Percentiles rank a stretch among this genome's conserved stretches.
These are phyloP conservation scores for Astraeus odoratus DNA, from an alignment of 768 basidiomycete species.

Conservation along the genomic window DNA sequence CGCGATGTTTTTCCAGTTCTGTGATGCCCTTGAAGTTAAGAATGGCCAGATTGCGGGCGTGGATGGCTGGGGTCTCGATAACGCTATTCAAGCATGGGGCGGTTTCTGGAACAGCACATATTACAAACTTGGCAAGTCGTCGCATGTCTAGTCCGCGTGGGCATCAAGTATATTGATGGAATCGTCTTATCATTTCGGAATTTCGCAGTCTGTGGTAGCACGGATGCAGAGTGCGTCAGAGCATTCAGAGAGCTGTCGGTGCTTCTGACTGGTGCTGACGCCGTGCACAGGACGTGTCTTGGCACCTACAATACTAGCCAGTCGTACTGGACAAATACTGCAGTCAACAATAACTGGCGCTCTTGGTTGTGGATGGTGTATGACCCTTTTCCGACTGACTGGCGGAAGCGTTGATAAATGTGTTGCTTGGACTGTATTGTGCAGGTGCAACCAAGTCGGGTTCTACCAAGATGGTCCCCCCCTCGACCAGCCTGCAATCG, in stretches of 20 bases:
- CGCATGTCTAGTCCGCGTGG: too few relatives aligned
- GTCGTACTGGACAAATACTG: constrained; percentile 46
- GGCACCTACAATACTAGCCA: constrained; percentile 34
- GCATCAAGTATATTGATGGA: neutral
- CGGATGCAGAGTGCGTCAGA: constrained; percentile 45
- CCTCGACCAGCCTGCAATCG: constrained; percentile 25
- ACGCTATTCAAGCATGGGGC: constrained; percentile 57
- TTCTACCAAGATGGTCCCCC: constrained; percentile 38
- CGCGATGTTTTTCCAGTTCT: constrained; percentile 32
- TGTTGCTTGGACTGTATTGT: neutral
- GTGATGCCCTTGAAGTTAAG: constrained; percentile 34
- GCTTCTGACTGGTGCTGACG: too few relatives aligned
- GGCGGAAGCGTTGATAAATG: neutral
- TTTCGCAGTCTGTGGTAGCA: constrained; percentile 43
- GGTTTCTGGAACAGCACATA: constrained; percentile 49
- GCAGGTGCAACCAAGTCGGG: constrained; percentile 66
- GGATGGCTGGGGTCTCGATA: constrained; percentile 53
- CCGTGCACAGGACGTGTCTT: constrained; percentile 27
- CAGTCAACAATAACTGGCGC: constrained; percentile 46
- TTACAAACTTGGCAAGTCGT: constrained; percentile 36
- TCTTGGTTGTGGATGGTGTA: constrained; percentile 74
- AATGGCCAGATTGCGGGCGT: constrained; percentile 36
- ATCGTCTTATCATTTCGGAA: neutral
- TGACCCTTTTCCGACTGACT: constrained; percentile 8
- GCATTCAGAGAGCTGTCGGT: too few relatives aligned